phyloP scores from a whole-genome alignment of 208 protist genomes.

The Crithidia fasciculata region DNA sequence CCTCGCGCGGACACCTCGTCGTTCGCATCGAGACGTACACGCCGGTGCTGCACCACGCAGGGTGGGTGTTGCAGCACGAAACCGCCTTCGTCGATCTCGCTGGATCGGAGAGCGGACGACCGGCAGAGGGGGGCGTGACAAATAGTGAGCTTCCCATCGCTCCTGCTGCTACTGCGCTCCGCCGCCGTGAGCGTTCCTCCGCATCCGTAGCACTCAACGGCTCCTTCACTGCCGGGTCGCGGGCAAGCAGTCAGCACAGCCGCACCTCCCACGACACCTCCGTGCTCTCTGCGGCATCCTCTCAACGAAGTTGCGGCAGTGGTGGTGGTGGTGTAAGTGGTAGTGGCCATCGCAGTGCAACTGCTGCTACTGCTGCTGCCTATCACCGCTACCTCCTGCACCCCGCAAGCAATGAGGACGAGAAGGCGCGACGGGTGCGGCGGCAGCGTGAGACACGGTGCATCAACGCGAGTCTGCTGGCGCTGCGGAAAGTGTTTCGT shows the following conservation, averaged over 20 bases:
- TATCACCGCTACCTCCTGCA: conserved; percentile 26
- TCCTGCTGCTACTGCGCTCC: neutral
- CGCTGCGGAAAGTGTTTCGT: conserved; percentile 80
- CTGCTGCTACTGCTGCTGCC: neutral
- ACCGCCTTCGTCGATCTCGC: conserved; percentile 72
- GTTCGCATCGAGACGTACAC: conserved; percentile 42
- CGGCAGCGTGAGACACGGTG: conserved; percentile 55
- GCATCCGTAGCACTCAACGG: neutral
- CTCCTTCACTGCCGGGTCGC: conserved; percentile 4
- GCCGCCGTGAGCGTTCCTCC: neutral
- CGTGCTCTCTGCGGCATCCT: conserved; percentile 5
- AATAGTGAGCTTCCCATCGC: neutral
- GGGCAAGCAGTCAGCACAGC: conserved; percentile 31
- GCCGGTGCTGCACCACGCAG: neutral
- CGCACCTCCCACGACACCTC: conserved; percentile 13
- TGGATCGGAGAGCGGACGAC: conserved; percentile 57
- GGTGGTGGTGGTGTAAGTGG: neutral
- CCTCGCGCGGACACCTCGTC: conserved; percentile 56
- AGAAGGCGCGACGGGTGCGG: conserved; percentile 24
- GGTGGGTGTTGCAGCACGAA: conserved; percentile 35
- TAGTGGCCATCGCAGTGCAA: too few relatives aligned
- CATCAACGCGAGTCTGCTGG: conserved; percentile 88
- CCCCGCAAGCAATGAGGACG: conserved; percentile 21
- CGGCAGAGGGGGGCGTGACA: conserved; percentile 20
- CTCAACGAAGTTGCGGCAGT: conserved; percentile 12